A percentile compares a stretch with the other conserved stretches of the same genome.
These are phyloP conservation scores for Lecanicillium sp. DNA, from an alignment of 2,329 filamentous ascomycete genomes.

Conservation along the genomic window DNA sequence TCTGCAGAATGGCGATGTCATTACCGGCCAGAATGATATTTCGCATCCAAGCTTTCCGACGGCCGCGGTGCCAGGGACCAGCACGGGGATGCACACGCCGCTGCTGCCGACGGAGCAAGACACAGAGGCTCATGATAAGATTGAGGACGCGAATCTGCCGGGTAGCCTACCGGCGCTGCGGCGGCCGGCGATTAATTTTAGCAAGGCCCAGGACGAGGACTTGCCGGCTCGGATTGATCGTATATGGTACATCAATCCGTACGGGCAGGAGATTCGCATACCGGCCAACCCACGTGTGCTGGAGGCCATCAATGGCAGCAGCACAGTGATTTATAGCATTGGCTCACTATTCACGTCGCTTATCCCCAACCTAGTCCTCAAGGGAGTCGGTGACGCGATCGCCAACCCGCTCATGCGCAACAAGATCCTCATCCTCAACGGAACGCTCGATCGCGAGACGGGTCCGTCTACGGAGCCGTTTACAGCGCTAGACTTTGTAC, in stretches of 20 bases:
- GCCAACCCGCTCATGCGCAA: conserved; percentile 39
- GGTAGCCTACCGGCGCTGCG: conserved; percentile 74
- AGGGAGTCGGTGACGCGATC: conserved; percentile 60
- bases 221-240: conserved; percentile 70
- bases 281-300: conserved; percentile 76
- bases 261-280: conserved; percentile 90
- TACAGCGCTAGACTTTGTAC: conserved; percentile 72
- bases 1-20: conserved; percentile 65
- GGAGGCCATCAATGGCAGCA: conserved; percentile 54
- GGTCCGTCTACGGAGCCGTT: conserved; percentile 60
- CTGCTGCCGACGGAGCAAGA: conserved; percentile 31
- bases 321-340: conserved; percentile 80
- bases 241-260: conserved; percentile 97
- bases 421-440: conserved; percentile 82
- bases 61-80: conserved; percentile 22
- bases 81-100: conserved; percentile 19
- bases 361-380: conserved; percentile 71
- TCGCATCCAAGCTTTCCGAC: conserved; percentile 71
- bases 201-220: conserved; percentile 68
- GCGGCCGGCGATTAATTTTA: conserved; percentile 74
- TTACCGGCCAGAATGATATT: conserved; percentile 89
- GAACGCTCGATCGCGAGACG: conserved; percentile 77
- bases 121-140: conserved; percentile 49
- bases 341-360: conserved; percentile 91
- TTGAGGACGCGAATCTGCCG: conserved; percentile 75